These are phyloP conservation scores for Cocos nucifera DNA, from an alignment of 176 grass and related monocot species.

Conservation along the genomic window DNA sequence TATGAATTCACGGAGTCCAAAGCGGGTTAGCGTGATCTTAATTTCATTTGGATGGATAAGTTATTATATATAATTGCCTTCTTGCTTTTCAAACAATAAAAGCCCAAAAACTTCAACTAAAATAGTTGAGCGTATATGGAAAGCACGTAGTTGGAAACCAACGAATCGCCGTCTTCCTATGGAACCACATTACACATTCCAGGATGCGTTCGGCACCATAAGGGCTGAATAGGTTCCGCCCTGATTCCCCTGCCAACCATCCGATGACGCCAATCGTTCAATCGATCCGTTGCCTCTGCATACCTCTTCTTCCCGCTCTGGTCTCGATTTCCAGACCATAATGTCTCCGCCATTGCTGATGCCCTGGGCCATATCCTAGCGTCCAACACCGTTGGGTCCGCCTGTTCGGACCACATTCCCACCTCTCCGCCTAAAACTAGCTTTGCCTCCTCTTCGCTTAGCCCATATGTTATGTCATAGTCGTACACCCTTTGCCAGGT, in stretches of 20 bases:
- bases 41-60: no score
- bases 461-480: slow-evolving; percentile 89
- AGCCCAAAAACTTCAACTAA: no score
- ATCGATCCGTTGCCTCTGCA: slow-evolving; percentile 55
- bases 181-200: slow-evolving; percentile 65
- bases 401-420: slow-evolving; percentile 90
- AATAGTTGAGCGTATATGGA: no score
- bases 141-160: no score
- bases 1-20: no score
- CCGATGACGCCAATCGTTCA: slow-evolving; percentile 64
- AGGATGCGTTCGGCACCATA: slow-evolving; percentile 64
- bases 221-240: slow-evolving; percentile 74
- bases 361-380: slow-evolving; percentile 66
- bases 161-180: not conserved
- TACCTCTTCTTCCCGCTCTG: slow-evolving; percentile 60
- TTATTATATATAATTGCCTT: no score
- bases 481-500: slow-evolving; percentile 93
- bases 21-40: no score
- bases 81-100: no score
- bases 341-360: slow-evolving; percentile 55
- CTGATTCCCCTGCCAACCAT: slow-evolving; percentile 77
- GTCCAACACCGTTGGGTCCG: slow-evolving; percentile 64
- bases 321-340: slow-evolving; percentile 89
- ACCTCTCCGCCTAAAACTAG: slow-evolving; percentile 79
- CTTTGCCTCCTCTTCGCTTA: slow-evolving; percentile 49